phyloP scores from a whole-genome alignment of 768 basidiomycete genomes.

The Coprinellus aureogranulatus region DNA sequence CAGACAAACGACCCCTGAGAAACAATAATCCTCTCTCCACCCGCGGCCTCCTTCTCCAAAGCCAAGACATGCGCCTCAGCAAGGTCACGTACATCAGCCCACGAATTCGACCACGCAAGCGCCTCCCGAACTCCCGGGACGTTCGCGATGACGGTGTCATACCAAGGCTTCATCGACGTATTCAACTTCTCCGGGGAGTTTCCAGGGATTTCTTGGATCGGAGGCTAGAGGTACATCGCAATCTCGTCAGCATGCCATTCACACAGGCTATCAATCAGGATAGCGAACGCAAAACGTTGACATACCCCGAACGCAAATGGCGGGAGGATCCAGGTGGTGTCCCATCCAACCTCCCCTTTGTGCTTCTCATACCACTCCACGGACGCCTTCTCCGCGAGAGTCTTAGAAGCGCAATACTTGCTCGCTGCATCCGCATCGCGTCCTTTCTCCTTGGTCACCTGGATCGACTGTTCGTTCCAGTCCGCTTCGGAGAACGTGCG shows the following conservation, averaged over 20 bases:
- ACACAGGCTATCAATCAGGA: too few species aligned
- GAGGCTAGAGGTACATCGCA: conserved; percentile 28
- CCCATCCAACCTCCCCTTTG: conserved; percentile 44
- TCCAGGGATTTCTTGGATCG: conserved; percentile 37
- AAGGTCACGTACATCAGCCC: conserved; percentile 56
- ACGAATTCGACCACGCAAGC: conserved; percentile 21
- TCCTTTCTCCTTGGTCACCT: conserved; percentile 48
- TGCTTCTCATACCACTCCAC: conserved; percentile 44
- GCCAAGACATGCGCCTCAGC: conserved; percentile 55
- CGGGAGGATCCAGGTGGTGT: conserved; percentile 53
- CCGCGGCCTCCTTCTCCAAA: conserved; percentile 49
- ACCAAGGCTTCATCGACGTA: conserved; percentile 32
- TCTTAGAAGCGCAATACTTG: conserved; percentile 64
- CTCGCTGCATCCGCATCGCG: conserved; percentile 32
- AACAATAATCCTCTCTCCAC: conserved; percentile 57
- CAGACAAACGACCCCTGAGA: conserved; percentile 33
- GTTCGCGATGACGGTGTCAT: conserved; percentile 23
- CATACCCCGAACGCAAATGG: conserved; percentile 39
- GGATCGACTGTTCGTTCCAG: conserved; percentile 57
- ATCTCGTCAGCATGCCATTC: background rate
- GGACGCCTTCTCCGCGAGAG: conserved; percentile 57
- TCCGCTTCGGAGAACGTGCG: conserved; percentile 45
- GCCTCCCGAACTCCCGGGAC: conserved; percentile 18
- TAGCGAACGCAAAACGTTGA: background rate
- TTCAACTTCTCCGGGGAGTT: conserved; percentile 33